Percentiles rank a stretch among this genome's conserved stretches.
Conservation (phyloP, 768 basidiomycete genomes). For the Botryobasidium botryosum region DNA sequence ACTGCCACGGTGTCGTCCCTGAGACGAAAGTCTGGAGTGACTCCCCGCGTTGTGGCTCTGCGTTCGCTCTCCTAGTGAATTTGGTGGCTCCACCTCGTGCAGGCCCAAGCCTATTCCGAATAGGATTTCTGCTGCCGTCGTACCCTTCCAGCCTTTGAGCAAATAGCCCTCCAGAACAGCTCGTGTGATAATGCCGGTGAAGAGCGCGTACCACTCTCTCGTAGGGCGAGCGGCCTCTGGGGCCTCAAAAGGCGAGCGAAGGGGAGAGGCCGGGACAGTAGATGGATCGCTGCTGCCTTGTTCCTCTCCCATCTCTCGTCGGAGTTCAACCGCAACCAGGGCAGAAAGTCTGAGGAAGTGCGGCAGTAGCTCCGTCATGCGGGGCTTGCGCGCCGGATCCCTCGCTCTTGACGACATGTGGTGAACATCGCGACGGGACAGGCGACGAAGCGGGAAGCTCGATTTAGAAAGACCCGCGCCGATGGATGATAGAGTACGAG, state of each 20-base stretch:
- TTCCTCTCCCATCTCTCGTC: slow-evolving; percentile 34
- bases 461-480: slow-evolving; percentile 9
- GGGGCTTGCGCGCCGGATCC: not conserved
- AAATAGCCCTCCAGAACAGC: slow-evolving; percentile 76
- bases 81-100: slow-evolving; percentile 8
- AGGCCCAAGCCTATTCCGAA: slow-evolving; percentile 45
- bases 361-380: slow-evolving; percentile 16
- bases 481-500: slow-evolving; percentile 6
- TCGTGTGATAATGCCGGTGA: slow-evolving; percentile 61
- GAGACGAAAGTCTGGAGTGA: not conserved
- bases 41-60: not conserved
- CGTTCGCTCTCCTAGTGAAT: too few species aligned
- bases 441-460: slow-evolving; percentile 6
- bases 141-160: slow-evolving; percentile 62
- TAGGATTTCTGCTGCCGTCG: slow-evolving; percentile 50
- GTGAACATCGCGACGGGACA: not conserved
- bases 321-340: slow-evolving; percentile 60
- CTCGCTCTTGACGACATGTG: not conserved
- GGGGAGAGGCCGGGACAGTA: not conserved
- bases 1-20: not conserved
- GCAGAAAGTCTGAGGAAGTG: slow-evolving; percentile 66
- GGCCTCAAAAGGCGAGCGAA: not conserved
- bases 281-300: slow-evolving; percentile 7
- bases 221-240: slow-evolving; percentile 29
- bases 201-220: slow-evolving; percentile 64